Evolutionary conservation across 1,284 basidiomycete species (phyloP).

Genomic region (Termitomyces sp.): DNA sequence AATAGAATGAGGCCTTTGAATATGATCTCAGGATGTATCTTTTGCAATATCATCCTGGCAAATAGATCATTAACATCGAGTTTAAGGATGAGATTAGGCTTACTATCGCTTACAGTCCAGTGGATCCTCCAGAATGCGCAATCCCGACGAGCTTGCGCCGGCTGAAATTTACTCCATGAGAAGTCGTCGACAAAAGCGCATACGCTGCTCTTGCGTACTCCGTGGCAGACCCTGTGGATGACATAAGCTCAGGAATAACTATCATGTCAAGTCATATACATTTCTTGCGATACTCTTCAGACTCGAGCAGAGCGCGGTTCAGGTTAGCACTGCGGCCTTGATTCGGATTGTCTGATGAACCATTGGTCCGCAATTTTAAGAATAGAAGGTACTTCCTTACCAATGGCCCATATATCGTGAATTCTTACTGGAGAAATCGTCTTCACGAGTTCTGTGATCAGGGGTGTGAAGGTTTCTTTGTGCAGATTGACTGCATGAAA

Average conservation of each 20-base stretch:
- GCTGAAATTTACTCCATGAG: constrained; percentile 4
- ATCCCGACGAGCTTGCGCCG: constrained; percentile 6
- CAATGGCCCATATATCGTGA: constrained; percentile 6
- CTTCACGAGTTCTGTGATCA: background rate
- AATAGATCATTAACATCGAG: background rate
- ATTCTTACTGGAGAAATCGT: constrained; percentile 1
- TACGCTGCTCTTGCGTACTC: constrained; percentile 8
- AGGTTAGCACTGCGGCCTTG: constrained; percentile 5
- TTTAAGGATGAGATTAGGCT: background rate
- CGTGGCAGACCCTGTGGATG: constrained; percentile 1
- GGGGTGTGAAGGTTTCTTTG: constrained; percentile 5
- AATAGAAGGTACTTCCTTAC: background rate
- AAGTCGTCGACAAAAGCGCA: constrained; percentile 5
- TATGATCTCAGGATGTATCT: constrained; percentile 1
- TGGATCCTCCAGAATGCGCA: constrained; percentile 8
- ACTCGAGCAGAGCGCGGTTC: constrained; percentile 1
- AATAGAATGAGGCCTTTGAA: constrained; percentile 5
- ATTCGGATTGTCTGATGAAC: constrained; percentile 4
- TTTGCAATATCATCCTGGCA: constrained; percentile 4
- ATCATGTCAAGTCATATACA: background rate
- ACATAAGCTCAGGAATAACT: background rate
- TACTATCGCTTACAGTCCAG: constrained; percentile 9
- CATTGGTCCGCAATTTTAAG: background rate
- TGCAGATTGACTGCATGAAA: constrained; percentile 8
- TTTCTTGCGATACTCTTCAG: constrained; percentile 1